phyloP scores from a whole-genome alignment of 495 filamentous ascomycete genomes.

The Aspergillus baeticus region DNA sequence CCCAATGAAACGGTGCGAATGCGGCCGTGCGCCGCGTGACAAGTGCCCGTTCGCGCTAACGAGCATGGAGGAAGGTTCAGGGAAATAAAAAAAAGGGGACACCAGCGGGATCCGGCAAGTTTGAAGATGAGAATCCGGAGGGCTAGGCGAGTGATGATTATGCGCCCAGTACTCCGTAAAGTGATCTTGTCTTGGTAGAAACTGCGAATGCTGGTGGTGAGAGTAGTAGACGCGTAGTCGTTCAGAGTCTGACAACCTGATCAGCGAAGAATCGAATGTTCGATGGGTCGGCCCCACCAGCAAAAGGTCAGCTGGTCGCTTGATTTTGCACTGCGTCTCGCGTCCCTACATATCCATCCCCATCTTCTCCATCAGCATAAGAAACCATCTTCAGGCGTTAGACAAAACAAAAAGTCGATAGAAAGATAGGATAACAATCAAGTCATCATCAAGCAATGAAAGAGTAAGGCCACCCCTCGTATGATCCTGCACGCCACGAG shows the following conservation, averaged over 20 bases:
- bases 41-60: conserved; percentile 8
- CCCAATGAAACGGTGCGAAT: conserved; percentile 8
- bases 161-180: neutral
- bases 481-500: neutral
- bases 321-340: conserved; percentile 16
- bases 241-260: conserved; percentile 6
- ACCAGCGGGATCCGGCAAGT: no score
- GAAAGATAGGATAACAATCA: neutral
- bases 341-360: conserved; percentile 3
- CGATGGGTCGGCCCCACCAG: conserved; percentile 22
- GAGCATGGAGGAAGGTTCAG: neutral
- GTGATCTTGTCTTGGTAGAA: neutral
- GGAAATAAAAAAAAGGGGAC: no score
- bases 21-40: conserved; percentile 9
- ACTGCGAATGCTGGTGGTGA: neutral
- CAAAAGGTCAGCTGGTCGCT: conserved; percentile 19
- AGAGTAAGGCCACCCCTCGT: neutral
- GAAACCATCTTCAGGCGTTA: no score
- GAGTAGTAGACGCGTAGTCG: conserved; percentile 8
- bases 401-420: neutral
- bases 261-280: conserved; percentile 21
- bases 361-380: neutral
- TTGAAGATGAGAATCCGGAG: no score
- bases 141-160: no score
- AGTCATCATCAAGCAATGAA: neutral